A percentile compares a stretch with the other conserved stretches of the same genome.
phyloP scores from a whole-genome alignment of 331 rosid species.

The Prunus yedoensis region DNA sequence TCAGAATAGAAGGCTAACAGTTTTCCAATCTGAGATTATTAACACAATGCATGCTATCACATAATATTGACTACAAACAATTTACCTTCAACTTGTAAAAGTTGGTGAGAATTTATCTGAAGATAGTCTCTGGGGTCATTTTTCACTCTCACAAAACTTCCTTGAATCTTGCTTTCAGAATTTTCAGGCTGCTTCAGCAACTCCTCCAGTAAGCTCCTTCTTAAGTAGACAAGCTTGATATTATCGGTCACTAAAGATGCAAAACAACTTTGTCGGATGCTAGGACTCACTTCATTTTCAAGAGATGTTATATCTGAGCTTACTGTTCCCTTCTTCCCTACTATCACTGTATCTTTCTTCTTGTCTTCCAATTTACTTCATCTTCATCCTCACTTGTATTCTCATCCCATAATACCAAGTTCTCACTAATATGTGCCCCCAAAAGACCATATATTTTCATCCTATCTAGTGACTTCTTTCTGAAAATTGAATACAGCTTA shows the following conservation, averaged over 20 bases:
- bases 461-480: constrained; percentile 31
- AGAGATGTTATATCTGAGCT: constrained; percentile 23
- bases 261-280: constrained; percentile 22
- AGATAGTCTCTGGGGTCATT: constrained; percentile 32
- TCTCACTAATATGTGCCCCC: constrained; percentile 40
- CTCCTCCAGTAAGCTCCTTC: constrained; percentile 44
- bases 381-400: constrained; percentile 25
- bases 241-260: constrained; percentile 41
- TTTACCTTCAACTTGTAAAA: constrained; percentile 62
- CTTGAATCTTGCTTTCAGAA: constrained; percentile 46
- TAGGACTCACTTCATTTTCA: constrained; percentile 25
- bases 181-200: constrained; percentile 40
- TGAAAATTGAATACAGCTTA: constrained; percentile 47
- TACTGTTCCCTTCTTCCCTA: constrained; percentile 20
- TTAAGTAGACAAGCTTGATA: constrained; percentile 45
- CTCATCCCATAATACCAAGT: constrained; percentile 18
- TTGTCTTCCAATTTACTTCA: constrained; percentile 9
- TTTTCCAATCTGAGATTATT: not conserved
- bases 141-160: constrained; percentile 58
- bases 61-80: not conserved
- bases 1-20: not conserved
- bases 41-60: not conserved
- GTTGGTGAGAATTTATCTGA: constrained; percentile 42
- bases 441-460: constrained; percentile 31
- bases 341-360: constrained; percentile 13